Conservation (phyloP, 805 yeast genomes). For the Starmerella roubikii region DNA sequence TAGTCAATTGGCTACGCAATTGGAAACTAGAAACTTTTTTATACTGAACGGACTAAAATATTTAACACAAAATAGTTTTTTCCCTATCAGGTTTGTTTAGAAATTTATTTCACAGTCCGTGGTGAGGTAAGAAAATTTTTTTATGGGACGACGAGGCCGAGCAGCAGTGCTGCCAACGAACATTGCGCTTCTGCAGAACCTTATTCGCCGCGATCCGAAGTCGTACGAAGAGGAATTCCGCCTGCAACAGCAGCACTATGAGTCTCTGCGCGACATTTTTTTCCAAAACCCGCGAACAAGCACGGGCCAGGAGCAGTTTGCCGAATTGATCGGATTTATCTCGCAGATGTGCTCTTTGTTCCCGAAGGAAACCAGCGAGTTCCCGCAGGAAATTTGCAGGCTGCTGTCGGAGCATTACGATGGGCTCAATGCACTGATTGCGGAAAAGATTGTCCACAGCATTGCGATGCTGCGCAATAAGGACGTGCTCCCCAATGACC, state of each 20-base stretch:
- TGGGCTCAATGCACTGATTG: slow-evolving; percentile 65
- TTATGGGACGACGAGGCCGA: slow-evolving; percentile 77
- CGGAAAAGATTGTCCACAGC: slow-evolving; percentile 84
- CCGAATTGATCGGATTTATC: slow-evolving; percentile 77
- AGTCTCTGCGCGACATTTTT: slow-evolving; percentile 77
- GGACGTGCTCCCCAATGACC: slow-evolving; percentile 63
- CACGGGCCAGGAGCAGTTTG: slow-evolving; percentile 52
- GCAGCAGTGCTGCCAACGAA: slow-evolving; percentile 89
- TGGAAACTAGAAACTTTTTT: too few species aligned
- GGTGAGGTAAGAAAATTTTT: too few species aligned
- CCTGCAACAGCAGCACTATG: slow-evolving; percentile 87
- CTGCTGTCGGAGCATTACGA: slow-evolving; percentile 64
- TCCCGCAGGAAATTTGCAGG: slow-evolving; percentile 66
- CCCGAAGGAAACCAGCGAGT: slow-evolving; percentile 73
- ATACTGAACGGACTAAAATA: too few species aligned
- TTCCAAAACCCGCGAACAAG: slow-evolving; percentile 53
- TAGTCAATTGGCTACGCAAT: not conserved
- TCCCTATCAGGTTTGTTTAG: not conserved
- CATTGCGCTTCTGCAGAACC: slow-evolving; percentile 78
- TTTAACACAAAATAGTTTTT: not conserved
- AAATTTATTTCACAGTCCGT: not conserved
- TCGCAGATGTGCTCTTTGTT: slow-evolving; percentile 84
- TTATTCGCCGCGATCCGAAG: slow-evolving; percentile 86
- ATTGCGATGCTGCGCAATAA: slow-evolving; percentile 83
- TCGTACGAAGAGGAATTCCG: slow-evolving; percentile 89